These are phyloP conservation scores for Prunus mira DNA, from an alignment of 306 rosid species.

Conservation along the genomic window DNA sequence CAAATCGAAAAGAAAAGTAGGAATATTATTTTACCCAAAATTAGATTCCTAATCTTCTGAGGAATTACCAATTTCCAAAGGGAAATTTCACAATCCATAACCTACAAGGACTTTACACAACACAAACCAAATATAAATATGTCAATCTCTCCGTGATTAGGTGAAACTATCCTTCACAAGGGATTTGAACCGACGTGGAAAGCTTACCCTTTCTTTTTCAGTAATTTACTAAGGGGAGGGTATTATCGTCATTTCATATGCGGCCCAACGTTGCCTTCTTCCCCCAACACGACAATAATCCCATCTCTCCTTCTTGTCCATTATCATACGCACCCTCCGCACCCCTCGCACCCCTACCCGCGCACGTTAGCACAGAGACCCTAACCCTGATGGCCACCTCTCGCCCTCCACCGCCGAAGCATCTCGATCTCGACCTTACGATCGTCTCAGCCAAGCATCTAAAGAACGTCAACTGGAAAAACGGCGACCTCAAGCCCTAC, in stretches of 20 bases:
- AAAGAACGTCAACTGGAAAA: conserved; percentile 90
- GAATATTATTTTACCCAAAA: too few species aligned
- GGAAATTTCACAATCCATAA: too few species aligned
- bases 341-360: neutral
- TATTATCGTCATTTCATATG: neutral
- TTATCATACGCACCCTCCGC: neutral
- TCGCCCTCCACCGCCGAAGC: conserved; percentile 69
- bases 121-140: too few species aligned
- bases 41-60: too few species aligned
- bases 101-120: too few species aligned
- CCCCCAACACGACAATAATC: neutral
- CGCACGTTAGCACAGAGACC: conserved; percentile 13
- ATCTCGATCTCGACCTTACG: conserved; percentile 71
- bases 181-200: too few species aligned
- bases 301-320: neutral
- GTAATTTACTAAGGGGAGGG: neutral
- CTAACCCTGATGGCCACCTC: conserved; percentile 48
- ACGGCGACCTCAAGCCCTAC: conserved; percentile 74
- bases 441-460: conserved; percentile 82
- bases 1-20: too few species aligned
- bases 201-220: too few species aligned
- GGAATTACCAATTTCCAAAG: too few species aligned
- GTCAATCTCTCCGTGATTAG: too few species aligned
- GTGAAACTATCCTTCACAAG: too few species aligned
- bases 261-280: neutral